Percentiles rank a stretch among this genome's conserved stretches.
phyloP scores from a whole-genome alignment of 1,139 yeast species.

The Blastobotrys buckinghamii region DNA sequence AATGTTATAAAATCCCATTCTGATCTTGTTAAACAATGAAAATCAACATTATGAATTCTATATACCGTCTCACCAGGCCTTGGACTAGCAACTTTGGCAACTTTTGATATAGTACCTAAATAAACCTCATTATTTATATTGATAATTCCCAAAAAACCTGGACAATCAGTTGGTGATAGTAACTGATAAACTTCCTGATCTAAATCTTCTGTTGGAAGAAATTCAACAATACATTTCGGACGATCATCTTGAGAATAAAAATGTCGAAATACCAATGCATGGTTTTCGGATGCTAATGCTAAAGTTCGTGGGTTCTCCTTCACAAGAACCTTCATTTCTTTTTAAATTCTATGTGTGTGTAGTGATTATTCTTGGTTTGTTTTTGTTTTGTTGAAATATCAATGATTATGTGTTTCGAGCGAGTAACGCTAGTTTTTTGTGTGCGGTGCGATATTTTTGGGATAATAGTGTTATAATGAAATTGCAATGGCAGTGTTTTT shows the following conservation, averaged over 20 bases:
- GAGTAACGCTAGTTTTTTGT: background rate
- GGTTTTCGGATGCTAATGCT: conserved; percentile 31
- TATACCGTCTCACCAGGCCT: conserved; percentile 73
- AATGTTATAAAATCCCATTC: conserved; percentile 77
- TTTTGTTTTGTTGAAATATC: too few relatives aligned
- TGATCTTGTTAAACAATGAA: conserved; percentile 62
- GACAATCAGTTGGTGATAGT: conserved; percentile 52
- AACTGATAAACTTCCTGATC: conserved; percentile 30
- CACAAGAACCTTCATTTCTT: conserved; percentile 33
- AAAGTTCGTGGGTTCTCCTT: conserved; percentile 34
- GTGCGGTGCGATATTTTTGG: background rate
- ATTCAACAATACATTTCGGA: conserved; percentile 37
- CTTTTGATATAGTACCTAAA: conserved; percentile 74
- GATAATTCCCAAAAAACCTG: conserved; percentile 83
- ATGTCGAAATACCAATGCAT: conserved; percentile 32
- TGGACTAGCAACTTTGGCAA: conserved; percentile 77
- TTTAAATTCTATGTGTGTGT: too few relatives aligned
- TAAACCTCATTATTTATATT: conserved; percentile 61
- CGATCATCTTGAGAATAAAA: conserved; percentile 20
- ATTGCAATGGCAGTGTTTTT: too few relatives aligned
- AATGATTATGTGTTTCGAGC: too few relatives aligned
- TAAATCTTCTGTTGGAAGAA: conserved; percentile 25
- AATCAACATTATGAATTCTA: conserved; percentile 77
- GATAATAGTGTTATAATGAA: too few relatives aligned
- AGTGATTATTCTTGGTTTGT: too few relatives aligned